Conservation (phyloP, 305 asterid species). For the Vinca major region DNA sequence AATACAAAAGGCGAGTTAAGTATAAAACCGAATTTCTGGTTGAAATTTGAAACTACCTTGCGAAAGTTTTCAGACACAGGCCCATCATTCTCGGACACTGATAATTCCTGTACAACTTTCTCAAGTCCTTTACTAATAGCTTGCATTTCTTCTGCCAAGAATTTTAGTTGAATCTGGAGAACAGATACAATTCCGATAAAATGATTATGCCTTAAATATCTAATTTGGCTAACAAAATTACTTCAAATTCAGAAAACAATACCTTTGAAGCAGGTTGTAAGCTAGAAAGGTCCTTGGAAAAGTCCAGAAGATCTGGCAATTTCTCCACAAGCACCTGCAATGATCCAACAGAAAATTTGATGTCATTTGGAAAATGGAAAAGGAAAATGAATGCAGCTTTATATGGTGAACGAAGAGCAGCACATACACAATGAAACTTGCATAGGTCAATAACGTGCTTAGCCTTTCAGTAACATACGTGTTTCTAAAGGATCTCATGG, state of each 20-base stretch:
- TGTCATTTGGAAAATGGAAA: background rate
- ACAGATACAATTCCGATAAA: conserved; percentile 18
- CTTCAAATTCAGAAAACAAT: conserved; percentile 11
- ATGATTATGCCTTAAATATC: conserved; percentile 5
- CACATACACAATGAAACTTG: background rate
- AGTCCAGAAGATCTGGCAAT: conserved; percentile 84
- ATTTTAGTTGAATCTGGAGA: conserved; percentile 72
- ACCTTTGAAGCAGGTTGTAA: conserved; percentile 82
- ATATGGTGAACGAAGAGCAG: background rate
- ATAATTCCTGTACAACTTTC: conserved; percentile 76
- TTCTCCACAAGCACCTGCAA: conserved; percentile 75
- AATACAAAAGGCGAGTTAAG: background rate
- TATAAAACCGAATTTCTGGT: background rate
- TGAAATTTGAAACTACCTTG: conserved; percentile 27
- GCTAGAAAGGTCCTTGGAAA: conserved; percentile 74
- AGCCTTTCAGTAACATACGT: background rate
- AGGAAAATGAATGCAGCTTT: background rate
- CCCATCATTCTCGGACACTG: conserved; percentile 85
- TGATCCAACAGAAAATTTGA: conserved; percentile 3
- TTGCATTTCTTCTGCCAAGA: conserved; percentile 96
- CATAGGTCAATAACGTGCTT: too few relatives aligned
- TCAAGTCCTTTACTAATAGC: conserved; percentile 91
- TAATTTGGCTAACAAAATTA: background rate
- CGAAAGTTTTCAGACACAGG: conserved; percentile 58
- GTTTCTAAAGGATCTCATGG: background rate